These are phyloP conservation scores for Podaxis sp. DNA, from an alignment of 768 basidiomycete species.

Conservation along the genomic window DNA sequence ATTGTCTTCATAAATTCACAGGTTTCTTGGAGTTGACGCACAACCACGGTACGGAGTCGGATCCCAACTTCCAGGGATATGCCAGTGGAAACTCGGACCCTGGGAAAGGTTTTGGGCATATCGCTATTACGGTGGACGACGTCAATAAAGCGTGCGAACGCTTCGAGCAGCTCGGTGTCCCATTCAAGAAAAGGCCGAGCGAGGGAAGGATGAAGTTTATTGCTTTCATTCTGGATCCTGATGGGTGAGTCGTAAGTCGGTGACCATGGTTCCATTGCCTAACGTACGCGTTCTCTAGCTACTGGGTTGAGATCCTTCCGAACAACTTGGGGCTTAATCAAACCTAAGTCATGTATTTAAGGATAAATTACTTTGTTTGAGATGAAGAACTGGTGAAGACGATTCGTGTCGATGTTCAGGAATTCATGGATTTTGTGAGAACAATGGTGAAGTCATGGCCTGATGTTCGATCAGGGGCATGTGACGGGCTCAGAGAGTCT, in stretches of 20 bases:
- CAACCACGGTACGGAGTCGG: constrained; percentile 88
- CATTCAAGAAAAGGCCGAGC: constrained; percentile 82
- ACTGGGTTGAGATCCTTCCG: constrained; percentile 23
- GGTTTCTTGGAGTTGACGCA: constrained; percentile 83
- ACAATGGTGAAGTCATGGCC: background rate
- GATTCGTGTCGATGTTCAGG: background rate
- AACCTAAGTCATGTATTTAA: background rate
- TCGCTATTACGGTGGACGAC: constrained; percentile 82
- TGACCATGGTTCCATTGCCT: no score
- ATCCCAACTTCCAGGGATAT: constrained; percentile 79
- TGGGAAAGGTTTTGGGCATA: constrained; percentile 81
- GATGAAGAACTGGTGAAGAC: background rate
- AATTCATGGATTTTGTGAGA: background rate
- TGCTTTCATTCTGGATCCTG: constrained; percentile 84
- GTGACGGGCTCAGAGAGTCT: background rate
- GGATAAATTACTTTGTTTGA: background rate
- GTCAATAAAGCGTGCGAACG: constrained; percentile 80
- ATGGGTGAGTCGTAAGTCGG: constrained; percentile 49
- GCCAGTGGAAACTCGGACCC: constrained; percentile 84
- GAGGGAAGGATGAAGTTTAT: constrained; percentile 88
- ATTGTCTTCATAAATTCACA: constrained; percentile 24
- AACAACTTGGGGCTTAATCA: constrained; percentile 9
- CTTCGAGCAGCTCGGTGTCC: constrained; percentile 76
- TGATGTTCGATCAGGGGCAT: background rate
- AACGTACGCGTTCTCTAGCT: constrained; percentile 12